Conservation (phyloP, 2,329 filamentous ascomycete genomes). For the Microdochium bolleyi region DNA sequence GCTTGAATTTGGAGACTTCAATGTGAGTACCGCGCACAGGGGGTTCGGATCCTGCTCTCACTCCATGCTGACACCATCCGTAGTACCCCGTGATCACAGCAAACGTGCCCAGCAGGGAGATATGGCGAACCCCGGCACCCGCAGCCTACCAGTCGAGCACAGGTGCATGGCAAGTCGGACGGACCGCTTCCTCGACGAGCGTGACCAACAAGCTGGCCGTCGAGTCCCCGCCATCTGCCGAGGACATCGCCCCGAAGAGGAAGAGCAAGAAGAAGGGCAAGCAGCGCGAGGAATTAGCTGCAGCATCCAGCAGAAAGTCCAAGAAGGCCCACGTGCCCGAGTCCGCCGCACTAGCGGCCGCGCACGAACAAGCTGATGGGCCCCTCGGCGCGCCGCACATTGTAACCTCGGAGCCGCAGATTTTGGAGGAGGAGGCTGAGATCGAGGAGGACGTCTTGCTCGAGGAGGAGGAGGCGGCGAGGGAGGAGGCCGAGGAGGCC, state of each 20-base stretch:
- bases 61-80: too few relatives aligned
- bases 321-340: constrained; percentile 4
- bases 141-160: constrained; percentile 23
- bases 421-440: constrained; percentile 21
- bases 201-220: constrained; percentile 15
- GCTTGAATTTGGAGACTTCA: constrained; percentile 85
- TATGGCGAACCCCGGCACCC: constrained; percentile 38
- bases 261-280: constrained; percentile 22
- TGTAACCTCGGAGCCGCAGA: constrained; percentile 20
- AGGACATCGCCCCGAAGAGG: constrained; percentile 17
- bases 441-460: constrained; percentile 17
- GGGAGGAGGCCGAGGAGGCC: not conserved
- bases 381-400: constrained; percentile 21
- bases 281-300: constrained; percentile 10
- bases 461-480: constrained; percentile 4
- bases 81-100: constrained; percentile 92
- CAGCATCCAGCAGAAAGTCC: constrained; percentile 9
- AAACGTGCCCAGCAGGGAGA: constrained; percentile 61
- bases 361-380: constrained; percentile 18
- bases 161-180: constrained; percentile 18
- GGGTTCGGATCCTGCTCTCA: too few relatives aligned
- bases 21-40: constrained; percentile 55
- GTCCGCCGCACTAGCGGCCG: constrained; percentile 13
- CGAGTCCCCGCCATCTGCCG: constrained; percentile 10
- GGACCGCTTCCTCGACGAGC: constrained; percentile 17